Base-by-base conservation (phyloP, 352 stramenopile genomes). In the Pythium plurisporium region DNA sequence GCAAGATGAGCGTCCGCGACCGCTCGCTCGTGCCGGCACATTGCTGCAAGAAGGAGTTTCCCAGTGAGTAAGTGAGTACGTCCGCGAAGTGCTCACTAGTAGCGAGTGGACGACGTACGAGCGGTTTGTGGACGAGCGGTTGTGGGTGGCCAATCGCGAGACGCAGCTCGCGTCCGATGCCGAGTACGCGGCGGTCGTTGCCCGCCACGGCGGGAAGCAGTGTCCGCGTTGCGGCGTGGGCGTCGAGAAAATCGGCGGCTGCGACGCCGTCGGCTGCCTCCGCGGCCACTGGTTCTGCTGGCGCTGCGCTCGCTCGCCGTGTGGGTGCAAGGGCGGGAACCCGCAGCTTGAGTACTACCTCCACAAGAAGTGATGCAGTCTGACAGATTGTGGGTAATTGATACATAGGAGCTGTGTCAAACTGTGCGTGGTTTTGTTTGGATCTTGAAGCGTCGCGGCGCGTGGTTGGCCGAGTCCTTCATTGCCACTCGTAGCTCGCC, bases 31-130 rank as follows among this genome's bases (percentile, higher is more conserved):
- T 84, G 22, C 82, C 82, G 30, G 72, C 78, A 12, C 79, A 86
- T 49, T 92, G 79, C 69, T 92, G 79, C 67, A 77, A 76, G 52
- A 74, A 76, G 31, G 82, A 92, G 12, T 84, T 85, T 26, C 82
- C 82, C 0, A 51, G 46, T 17, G 79, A 92, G 15, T 90, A 89
- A n/a, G n/a, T n/a, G n/a, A n/a, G n/a, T n/a, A n/a, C 52, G 70
- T 92, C 10, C 47, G 47, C 2, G 64, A 81, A 23, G 76, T 57
- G 34, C 59, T 92, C 11, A 36, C 49, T 27, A 25, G 12, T 8
- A 17, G 12, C 11, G 69, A 80, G 17, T 65, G 79, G 23, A 5
- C 8, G 9, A 66, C 23, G 4, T 90, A 92, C 45, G 68, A 83
- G 26, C 72, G 60, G 4, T 92, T 82, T 50, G 25, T 90, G 2